These are phyloP conservation scores for Paradendryphiella salina DNA, from an alignment of 2,329 filamentous ascomycete genomes.

Conservation along the genomic window DNA sequence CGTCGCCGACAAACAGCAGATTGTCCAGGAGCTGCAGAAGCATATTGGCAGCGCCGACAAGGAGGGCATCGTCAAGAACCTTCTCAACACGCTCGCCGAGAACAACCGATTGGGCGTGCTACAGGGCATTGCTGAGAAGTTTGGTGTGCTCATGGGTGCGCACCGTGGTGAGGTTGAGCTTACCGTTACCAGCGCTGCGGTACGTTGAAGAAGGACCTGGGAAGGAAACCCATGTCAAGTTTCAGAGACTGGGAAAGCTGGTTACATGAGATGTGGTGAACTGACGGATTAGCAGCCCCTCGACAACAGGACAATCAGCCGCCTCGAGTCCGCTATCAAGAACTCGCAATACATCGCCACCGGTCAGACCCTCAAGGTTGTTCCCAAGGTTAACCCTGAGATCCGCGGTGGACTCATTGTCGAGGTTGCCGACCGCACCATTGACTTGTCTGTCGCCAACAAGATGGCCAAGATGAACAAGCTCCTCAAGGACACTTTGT, in stretches of 20 bases:
- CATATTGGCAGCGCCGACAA: conserved; percentile 69
- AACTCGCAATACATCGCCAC: conserved; percentile 87
- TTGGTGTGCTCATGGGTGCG: conserved; percentile 82
- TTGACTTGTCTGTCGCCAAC: conserved; percentile 92
- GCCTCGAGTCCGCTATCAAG: conserved; percentile 82
- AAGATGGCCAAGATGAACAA: conserved; percentile 99
- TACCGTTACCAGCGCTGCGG: conserved; percentile 84
- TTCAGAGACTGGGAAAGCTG: too few species aligned
- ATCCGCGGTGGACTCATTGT: conserved; percentile 93
- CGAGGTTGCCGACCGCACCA: conserved; percentile 96
- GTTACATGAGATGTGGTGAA: neutral
- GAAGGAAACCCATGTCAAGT: neutral
- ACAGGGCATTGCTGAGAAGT: conserved; percentile 83
- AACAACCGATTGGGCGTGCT: conserved; percentile 93
- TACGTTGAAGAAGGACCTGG: conserved; percentile 53
- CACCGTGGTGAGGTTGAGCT: conserved; percentile 92
- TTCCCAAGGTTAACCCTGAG: conserved; percentile 92
- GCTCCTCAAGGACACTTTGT: conserved; percentile 93
- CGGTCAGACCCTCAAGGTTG: conserved; percentile 98
- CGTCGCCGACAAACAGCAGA: conserved; percentile 77
- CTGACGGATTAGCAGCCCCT: conserved; percentile 63
- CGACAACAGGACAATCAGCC: conserved; percentile 80
- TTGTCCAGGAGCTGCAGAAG: conserved; percentile 88
- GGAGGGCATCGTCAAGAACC: conserved; percentile 86
- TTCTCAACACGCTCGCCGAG: conserved; percentile 85